phyloP scores from a whole-genome alignment of 2,329 filamentous ascomycete genomes.

The Fusarium armeniacum region DNA sequence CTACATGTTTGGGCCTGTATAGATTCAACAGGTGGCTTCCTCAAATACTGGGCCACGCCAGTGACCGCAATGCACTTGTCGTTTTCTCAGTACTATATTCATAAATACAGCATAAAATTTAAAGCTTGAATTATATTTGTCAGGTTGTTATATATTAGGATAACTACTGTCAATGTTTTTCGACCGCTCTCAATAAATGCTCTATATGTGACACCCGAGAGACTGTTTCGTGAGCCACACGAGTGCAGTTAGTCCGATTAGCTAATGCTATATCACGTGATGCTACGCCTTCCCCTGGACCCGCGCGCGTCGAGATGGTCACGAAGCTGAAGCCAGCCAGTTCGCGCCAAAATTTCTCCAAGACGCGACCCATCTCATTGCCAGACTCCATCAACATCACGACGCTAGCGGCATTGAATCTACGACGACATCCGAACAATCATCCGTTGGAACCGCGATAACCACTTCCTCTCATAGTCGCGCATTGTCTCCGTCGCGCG shows the following conservation, averaged over 20 bases:
- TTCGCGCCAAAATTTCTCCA: constrained; percentile 59
- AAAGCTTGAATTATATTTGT: neutral
- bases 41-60: neutral
- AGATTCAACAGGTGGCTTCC: neutral
- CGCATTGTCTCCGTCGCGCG: constrained; percentile 30
- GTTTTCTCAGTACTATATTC: neutral
- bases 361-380: constrained; percentile 52
- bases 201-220: neutral
- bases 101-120: neutral
- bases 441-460: constrained; percentile 23
- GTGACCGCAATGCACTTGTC: neutral
- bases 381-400: constrained; percentile 49
- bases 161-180: neutral
- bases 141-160: neutral
- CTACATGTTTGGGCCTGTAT: neutral
- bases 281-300: constrained; percentile 2
- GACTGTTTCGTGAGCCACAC: neutral
- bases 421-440: constrained; percentile 24
- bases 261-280: constrained; percentile 12
- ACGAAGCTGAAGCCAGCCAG: constrained; percentile 44
- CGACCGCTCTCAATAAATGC: neutral
- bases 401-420: constrained; percentile 43
- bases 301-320: constrained; percentile 35
- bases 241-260: constrained; percentile 11
- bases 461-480: constrained; percentile 12